Evolutionary conservation across 768 basidiomycete genomes (phyloP).

Genomic region (Filobasidium floriforme): DNA sequence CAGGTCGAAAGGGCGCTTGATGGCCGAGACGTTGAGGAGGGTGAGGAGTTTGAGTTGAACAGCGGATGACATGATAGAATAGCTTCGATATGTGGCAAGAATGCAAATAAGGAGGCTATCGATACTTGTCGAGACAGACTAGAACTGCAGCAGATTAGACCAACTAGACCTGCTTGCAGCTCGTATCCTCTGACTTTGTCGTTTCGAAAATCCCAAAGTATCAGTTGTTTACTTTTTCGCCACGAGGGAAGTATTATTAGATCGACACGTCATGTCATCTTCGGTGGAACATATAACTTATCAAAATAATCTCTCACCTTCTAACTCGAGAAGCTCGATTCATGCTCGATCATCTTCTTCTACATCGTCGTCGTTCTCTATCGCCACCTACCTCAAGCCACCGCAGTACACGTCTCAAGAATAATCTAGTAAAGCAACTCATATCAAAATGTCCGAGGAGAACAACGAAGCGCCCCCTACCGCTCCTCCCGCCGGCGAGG

Average conservation of each 20-base stretch:
- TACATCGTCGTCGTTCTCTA: neutral
- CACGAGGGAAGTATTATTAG: neutral
- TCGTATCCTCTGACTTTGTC: too few species aligned
- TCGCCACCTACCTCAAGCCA: neutral
- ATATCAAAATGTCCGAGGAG: neutral
- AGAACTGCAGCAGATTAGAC: too few species aligned
- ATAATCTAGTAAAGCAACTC: too few species aligned
- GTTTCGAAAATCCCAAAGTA: neutral
- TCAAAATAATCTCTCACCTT: neutral
- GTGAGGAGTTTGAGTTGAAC: conserved; percentile 60
- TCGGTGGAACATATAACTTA: neutral
- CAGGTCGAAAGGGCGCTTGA: conserved; percentile 49
- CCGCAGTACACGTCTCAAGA: too few species aligned
- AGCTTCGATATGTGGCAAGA: neutral
- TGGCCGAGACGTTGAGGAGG: conserved; percentile 79
- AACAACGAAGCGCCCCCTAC: neutral
- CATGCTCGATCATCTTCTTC: neutral
- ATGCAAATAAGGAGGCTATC: neutral
- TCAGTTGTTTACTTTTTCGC: neutral
- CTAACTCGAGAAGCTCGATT: neutral
- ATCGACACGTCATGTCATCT: neutral
- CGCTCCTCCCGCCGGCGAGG: conserved; percentile 15
- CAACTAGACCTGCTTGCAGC: too few species aligned
- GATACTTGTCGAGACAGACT: too few species aligned
- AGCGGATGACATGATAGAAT: conserved; percentile 19